Evolutionary conservation across 805 yeast genomes (phyloP).

Genomic region (Candida endomychidarum): DNA sequence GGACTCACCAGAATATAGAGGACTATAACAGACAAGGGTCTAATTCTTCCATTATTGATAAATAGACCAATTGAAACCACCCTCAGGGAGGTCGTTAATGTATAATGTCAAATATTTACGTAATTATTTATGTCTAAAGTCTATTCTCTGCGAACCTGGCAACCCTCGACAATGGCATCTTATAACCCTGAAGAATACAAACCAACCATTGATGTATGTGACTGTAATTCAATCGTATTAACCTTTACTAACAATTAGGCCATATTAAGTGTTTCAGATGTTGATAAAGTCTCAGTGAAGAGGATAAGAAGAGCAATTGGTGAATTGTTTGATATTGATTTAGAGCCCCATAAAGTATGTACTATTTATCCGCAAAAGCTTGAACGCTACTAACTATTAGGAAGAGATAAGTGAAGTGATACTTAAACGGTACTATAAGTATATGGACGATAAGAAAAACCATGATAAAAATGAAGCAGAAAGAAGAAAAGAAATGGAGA

Average conservation of each 20-base stretch:
- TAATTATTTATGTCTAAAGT: neutral
- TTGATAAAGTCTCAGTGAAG: conserved; percentile 69
- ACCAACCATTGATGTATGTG: conserved; percentile 65
- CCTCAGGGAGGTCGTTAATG: neutral
- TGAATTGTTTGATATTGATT: conserved; percentile 59
- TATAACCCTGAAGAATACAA: conserved; percentile 36
- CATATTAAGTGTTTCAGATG: conserved; percentile 66
- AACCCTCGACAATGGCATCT: conserved; percentile 1
- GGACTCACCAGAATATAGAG: no score
- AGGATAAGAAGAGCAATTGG: conserved; percentile 71
- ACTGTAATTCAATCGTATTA: neutral
- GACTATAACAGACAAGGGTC: no score
- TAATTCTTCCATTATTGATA: no score
- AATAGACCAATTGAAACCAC: no score
- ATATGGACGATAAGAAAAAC: conserved; percentile 41
- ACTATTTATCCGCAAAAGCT: neutral
- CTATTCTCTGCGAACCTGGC: neutral
- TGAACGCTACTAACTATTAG: conserved; percentile 26
- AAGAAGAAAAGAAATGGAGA: conserved; percentile 35
- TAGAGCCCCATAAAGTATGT: conserved; percentile 45
- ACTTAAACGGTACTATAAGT: conserved; percentile 52
- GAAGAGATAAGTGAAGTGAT: conserved; percentile 61
- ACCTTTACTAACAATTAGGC: conserved; percentile 48
- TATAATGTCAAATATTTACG: neutral
- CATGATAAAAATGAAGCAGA: conserved; percentile 20